Conservation (phyloP, 164 flowering plant species). For the Vitis cinerea region DNA sequence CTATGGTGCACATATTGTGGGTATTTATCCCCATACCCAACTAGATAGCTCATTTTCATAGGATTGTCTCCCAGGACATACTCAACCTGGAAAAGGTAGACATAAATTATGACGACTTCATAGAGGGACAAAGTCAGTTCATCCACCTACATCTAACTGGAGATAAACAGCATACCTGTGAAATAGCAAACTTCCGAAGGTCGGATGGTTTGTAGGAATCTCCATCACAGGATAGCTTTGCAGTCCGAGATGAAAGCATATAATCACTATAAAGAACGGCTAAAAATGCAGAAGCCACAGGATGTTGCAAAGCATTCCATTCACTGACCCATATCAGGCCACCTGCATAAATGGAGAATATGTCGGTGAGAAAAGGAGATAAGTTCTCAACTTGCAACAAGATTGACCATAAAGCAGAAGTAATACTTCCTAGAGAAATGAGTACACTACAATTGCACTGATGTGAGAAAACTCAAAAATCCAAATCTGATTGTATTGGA, state of each 20-base stretch:
- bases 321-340: constrained; percentile 87
- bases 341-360: constrained; percentile 41
- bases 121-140: not conserved
- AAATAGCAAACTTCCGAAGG: constrained; percentile 80
- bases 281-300: constrained; percentile 90
- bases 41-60: constrained; percentile 78
- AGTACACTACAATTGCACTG: not conserved
- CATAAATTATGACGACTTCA: not conserved
- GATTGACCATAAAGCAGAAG: not conserved
- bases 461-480: too few species aligned
- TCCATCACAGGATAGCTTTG: constrained; percentile 54
- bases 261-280: constrained; percentile 88
- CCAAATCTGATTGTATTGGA: too few species aligned
- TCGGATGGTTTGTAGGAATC: constrained; percentile 55
- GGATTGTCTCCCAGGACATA: constrained; percentile 90
- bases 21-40: constrained; percentile 79
- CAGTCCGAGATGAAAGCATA: constrained; percentile 74
- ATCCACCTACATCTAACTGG: not conserved
- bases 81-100: constrained; percentile 54
- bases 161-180: constrained; percentile 57
- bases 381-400: not conserved
- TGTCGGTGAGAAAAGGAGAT: constrained; percentile 2
- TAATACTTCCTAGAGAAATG: not conserved
- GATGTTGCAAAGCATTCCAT: constrained; percentile 92
- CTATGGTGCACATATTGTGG: constrained; percentile 85